Evolutionary conservation across 768 basidiomycete species (phyloP).

Genomic region (Tricholoma saponaceum): DNA sequence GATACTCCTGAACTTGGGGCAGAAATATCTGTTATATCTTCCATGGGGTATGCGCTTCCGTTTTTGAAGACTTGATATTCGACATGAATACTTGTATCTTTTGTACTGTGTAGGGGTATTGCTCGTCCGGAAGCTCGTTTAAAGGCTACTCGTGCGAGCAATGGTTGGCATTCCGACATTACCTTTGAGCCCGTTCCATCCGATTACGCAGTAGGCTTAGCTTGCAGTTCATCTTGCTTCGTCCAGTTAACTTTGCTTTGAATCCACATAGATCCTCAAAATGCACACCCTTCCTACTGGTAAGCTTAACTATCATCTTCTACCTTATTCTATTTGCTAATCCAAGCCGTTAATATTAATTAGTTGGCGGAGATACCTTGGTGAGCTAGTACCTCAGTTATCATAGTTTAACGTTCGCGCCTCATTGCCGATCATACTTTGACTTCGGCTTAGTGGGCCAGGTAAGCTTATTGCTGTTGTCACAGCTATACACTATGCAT

Average conservation of each 20-base stretch:
- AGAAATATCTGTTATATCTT: conserved; percentile 52
- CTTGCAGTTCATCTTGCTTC: background rate
- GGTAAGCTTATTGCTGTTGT: conserved; percentile 16
- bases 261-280: conserved; percentile 29
- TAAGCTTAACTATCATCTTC: conserved; percentile 10
- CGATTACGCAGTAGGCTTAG: conserved; percentile 43
- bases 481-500: background rate
- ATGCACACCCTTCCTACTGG: conserved; percentile 36
- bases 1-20: conserved; percentile 44
- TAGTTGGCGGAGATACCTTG: conserved; percentile 39
- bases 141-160: conserved; percentile 33
- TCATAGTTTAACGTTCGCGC: background rate
- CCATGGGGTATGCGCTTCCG: conserved; percentile 28
- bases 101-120: conserved; percentile 31
- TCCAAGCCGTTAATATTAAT: background rate
- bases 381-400: conserved; percentile 19
- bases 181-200: conserved; percentile 59
- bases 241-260: background rate
- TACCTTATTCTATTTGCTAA: background rate
- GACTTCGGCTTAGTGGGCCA: conserved; percentile 30
- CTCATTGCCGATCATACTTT: background rate
- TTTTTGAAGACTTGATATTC: background rate
- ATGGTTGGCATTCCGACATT: conserved; percentile 54
- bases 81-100: conserved; percentile 1
- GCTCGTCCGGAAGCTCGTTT: conserved; percentile 26